phyloP scores from a whole-genome alignment of 1,284 basidiomycete genomes.

The Macrocystidia cucumis region DNA sequence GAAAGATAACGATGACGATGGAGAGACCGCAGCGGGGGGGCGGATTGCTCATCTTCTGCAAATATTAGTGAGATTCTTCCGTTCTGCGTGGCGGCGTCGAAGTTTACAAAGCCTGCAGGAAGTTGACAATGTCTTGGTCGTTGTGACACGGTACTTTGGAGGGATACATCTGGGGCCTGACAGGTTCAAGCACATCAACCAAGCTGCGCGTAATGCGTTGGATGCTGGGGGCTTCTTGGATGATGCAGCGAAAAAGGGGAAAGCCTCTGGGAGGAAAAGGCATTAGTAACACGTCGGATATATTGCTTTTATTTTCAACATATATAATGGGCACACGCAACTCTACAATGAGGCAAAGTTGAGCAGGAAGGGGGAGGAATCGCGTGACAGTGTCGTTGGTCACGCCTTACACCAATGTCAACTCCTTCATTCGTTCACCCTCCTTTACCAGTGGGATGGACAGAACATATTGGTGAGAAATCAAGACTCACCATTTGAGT shows the following conservation, averaged over 20 bases:
- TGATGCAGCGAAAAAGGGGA: conserved; percentile 18
- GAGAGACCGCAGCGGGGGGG: conserved; percentile 85
- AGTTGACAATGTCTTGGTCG: conserved; percentile 74
- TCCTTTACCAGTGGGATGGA: too few species aligned
- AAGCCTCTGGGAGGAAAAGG: conserved; percentile 12
- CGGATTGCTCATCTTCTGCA: conserved; percentile 84
- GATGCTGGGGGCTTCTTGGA: conserved; percentile 79
- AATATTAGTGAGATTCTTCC: conserved; percentile 56
- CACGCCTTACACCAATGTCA: too few species aligned
- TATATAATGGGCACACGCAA: too few species aligned
- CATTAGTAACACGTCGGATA: too few species aligned
- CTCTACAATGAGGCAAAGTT: too few species aligned
- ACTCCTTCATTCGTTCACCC: too few species aligned
- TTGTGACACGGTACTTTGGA: conserved; percentile 79
- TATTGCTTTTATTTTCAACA: too few species aligned
- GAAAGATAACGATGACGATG: conserved; percentile 89
- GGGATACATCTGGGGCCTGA: conserved; percentile 82
- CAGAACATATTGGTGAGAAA: too few species aligned
- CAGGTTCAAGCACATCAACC: conserved; percentile 89
- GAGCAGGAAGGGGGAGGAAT: too few species aligned
- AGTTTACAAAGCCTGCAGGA: conserved; percentile 35
- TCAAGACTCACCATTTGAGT: too few species aligned
- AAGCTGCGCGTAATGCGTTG: conserved; percentile 81
- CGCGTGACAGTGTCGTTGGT: too few species aligned
- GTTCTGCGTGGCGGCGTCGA: neutral